Percentiles rank a stretch among this genome's conserved stretches.
These are phyloP conservation scores for Macrotyloma uniflorum DNA, from an alignment of 306 rosid species.

Conservation along the genomic window DNA sequence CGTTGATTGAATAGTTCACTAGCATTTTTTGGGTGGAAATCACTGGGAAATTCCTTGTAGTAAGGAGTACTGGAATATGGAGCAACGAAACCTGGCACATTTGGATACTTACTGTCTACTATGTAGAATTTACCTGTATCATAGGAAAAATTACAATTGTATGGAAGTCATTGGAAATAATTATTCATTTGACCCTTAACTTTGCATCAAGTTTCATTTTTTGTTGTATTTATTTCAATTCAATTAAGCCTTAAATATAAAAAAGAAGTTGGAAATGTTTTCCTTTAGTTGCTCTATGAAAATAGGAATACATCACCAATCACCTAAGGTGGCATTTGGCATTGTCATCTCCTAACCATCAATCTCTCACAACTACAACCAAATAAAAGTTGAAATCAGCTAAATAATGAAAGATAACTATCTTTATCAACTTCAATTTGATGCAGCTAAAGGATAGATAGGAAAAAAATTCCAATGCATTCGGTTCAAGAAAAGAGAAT, in stretches of 20 bases:
- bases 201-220: conserved; percentile 25
- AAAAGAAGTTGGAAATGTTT: conserved; percentile 1
- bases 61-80: conserved; percentile 67
- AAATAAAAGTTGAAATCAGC: conserved; percentile 20
- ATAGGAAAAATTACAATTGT: conserved; percentile 22
- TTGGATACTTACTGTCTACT: conserved; percentile 72
- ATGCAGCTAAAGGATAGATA: conserved; percentile 13
- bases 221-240: neutral
- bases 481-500: neutral
- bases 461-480: neutral
- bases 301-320: neutral
- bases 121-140: conserved; percentile 85
- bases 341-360: conserved; percentile 16
- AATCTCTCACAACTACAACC: conserved; percentile 30
- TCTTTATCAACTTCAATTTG: conserved; percentile 11
- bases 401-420: neutral
- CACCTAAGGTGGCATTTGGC: conserved; percentile 2
- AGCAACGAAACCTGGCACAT: conserved; percentile 81
- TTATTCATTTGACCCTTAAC: conserved; percentile 3
- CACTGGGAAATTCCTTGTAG: conserved; percentile 59
- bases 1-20: conserved; percentile 80
- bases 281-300: neutral
- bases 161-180: conserved; percentile 4
- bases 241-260: conserved; percentile 11
- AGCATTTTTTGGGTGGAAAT: conserved; percentile 73